These are phyloP conservation scores for Geotrichum candidum DNA, from an alignment of 1,139 yeast species.

Conservation along the genomic window DNA sequence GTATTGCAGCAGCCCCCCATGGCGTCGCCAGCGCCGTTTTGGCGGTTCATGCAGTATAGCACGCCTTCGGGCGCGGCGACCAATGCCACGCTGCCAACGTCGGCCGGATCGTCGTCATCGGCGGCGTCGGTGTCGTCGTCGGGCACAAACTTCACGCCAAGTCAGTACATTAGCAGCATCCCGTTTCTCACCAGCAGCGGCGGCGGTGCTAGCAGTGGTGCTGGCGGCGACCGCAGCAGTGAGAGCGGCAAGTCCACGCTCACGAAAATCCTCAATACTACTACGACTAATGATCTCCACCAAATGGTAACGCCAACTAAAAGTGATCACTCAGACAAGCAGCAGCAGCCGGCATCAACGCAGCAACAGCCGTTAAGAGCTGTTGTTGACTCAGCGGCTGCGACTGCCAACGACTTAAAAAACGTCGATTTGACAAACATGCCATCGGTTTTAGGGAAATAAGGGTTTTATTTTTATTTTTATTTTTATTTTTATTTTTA, in stretches of 20 bases:
- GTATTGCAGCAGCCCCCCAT: slow-evolving; percentile 26
- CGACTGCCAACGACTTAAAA: background rate
- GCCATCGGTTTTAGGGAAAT: background rate
- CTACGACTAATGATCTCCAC: background rate
- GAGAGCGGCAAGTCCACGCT: background rate
- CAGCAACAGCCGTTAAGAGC: background rate
- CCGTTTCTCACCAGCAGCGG: background rate
- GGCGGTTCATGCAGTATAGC: slow-evolving; percentile 37
- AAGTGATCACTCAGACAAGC: background rate
- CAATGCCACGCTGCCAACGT: background rate
- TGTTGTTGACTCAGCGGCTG: background rate
- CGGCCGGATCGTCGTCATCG: background rate
- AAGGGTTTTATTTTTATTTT: background rate
- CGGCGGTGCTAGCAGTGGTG: too few species aligned
- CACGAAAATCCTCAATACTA: background rate
- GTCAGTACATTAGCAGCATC: background rate
- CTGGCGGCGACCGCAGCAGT: background rate
- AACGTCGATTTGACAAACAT: background rate
- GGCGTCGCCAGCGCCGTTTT: slow-evolving; percentile 40
- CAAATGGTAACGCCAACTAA: background rate
- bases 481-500: too few species aligned
- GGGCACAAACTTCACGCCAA: background rate
- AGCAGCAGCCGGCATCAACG: background rate
- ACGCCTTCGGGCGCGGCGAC: background rate
- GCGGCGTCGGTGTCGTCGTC: background rate